Evolutionary conservation across 2,329 filamentous ascomycete genomes (phyloP).

Genomic region (Didymella glomerata): DNA sequence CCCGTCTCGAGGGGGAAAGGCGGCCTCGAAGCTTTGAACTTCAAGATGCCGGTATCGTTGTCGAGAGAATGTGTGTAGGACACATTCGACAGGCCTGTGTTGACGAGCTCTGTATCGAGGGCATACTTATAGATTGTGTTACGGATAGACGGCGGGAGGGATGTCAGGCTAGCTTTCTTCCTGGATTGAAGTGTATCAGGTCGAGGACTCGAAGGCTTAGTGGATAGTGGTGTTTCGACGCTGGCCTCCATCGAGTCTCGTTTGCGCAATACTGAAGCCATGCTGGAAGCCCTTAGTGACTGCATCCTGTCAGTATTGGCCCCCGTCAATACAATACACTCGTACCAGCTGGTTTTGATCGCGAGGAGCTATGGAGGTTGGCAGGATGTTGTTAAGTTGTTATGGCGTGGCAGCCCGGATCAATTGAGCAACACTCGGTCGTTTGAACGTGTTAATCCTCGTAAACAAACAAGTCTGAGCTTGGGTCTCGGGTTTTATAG

Average conservation of each 20-base stretch:
- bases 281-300: background rate
- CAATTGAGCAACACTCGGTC: background rate
- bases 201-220: constrained; percentile 25
- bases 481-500: constrained; percentile 18
- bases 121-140: constrained; percentile 47
- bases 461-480: background rate
- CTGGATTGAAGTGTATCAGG: constrained; percentile 19
- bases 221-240: constrained; percentile 16
- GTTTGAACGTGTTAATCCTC: background rate
- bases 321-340: background rate
- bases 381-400: background rate
- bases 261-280: constrained; percentile 28
- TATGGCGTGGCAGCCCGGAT: background rate
- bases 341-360: background rate
- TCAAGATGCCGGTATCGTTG: constrained; percentile 25
- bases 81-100: constrained; percentile 38
- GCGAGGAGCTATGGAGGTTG: background rate
- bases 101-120: constrained; percentile 48
- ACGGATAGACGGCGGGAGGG: constrained; percentile 41
- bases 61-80: constrained; percentile 42
- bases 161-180: constrained; percentile 40
- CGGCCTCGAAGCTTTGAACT: constrained; percentile 40
- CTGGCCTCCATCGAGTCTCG: constrained; percentile 47
- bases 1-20: constrained; percentile 39
- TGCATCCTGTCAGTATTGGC: background rate